phyloP scores from a whole-genome alignment of 495 filamentous ascomycete genomes.

The Bacidia rubella region DNA sequence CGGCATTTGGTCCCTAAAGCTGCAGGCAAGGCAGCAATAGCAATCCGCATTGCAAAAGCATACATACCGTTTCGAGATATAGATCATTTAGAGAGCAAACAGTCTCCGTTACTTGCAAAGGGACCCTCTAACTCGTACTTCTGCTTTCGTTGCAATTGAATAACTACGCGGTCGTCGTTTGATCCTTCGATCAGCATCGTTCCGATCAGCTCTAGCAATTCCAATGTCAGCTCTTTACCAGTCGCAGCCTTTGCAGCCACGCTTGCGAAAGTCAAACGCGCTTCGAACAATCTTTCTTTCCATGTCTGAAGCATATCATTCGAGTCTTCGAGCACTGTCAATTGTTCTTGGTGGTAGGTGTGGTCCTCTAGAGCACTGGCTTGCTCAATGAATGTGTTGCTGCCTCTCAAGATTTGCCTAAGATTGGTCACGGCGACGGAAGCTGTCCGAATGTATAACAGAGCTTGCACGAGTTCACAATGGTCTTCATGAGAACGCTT shows the following conservation, averaged over 20 bases:
- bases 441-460: slow-evolving; percentile 11
- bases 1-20: background rate
- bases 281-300: slow-evolving; percentile 1
- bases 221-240: background rate
- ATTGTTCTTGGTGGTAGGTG: background rate
- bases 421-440: slow-evolving; percentile 7
- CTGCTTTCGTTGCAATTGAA: too few species aligned
- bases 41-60: too few species aligned
- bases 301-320: background rate
- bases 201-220: background rate
- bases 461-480: background rate
- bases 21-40: background rate
- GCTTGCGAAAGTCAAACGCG: background rate
- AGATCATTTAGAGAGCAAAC: too few species aligned
- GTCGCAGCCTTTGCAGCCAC: background rate
- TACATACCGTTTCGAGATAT: too few species aligned
- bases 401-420: background rate
- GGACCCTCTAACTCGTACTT: too few species aligned
- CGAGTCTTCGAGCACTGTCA: background rate
- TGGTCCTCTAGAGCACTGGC: background rate
- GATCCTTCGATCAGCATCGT: too few species aligned
- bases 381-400: background rate
- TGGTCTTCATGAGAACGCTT: background rate
- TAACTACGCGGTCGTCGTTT: too few species aligned
- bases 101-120: too few species aligned